These are phyloP conservation scores for Luvunga scandens DNA, from an alignment of 345 rosid genomes.

Conservation along the genomic window DNA sequence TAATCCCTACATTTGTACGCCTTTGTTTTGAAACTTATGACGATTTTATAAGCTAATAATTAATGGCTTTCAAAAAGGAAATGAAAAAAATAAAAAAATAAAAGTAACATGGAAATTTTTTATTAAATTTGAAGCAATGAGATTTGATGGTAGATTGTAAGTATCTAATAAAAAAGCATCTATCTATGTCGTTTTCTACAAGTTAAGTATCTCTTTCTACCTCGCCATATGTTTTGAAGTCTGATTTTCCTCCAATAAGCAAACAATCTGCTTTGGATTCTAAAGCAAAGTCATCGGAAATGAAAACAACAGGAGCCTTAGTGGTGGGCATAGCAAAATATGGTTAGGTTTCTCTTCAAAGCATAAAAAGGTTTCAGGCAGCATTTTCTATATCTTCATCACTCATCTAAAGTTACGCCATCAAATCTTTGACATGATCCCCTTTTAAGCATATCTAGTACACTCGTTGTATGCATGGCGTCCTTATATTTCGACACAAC, in stretches of 20 bases:
- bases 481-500: no score
- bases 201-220: constrained; percentile 3
- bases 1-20: neutral
- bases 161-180: neutral
- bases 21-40: neutral
- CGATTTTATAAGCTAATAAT: neutral
- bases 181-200: constrained; percentile 7
- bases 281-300: neutral
- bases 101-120: neutral
- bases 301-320: neutral
- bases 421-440: neutral
- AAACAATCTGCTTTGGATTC: neutral
- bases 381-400: neutral
- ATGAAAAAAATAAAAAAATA: neutral
- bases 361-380: neutral
- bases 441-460: neutral
- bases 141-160: constrained; percentile 11
- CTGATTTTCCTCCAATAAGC: constrained; percentile 12
- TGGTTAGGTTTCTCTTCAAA: neutral
- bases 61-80: neutral
- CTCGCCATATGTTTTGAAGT: neutral
- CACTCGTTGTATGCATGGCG: no score
- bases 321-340: neutral
- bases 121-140: neutral
- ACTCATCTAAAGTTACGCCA: neutral